phyloP scores from a whole-genome alignment of 805 yeast genomes.

The Yarrowia sp. region DNA sequence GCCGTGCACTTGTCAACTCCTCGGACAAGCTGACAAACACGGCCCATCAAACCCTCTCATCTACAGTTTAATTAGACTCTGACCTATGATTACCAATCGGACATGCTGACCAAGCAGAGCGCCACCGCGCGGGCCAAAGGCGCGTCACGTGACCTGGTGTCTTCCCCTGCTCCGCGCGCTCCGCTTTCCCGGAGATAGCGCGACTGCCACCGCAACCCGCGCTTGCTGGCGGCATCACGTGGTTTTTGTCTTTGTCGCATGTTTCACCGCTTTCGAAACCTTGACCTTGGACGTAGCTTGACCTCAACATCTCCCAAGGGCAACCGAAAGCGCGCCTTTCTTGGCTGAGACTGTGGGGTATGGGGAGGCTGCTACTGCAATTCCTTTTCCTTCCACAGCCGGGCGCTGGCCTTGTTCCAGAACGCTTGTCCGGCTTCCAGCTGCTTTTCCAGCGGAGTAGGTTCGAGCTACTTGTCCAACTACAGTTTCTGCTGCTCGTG shows the following conservation, averaged over 20 bases:
- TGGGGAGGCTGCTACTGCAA: too few relatives aligned
- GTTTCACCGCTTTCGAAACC: slow-evolving; percentile 7
- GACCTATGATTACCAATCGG: not conserved
- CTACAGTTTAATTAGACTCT: not conserved
- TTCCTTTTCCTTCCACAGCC: too few relatives aligned
- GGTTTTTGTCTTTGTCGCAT: slow-evolving; percentile 9
- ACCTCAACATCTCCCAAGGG: not conserved
- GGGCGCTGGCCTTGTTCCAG: too few relatives aligned
- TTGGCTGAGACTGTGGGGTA: too few relatives aligned
- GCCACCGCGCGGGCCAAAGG: not conserved
- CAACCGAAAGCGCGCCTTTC: not conserved
- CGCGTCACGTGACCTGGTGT: not conserved
- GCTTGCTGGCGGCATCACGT: not conserved
- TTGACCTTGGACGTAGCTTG: not conserved
- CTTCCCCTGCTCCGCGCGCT: too few relatives aligned
- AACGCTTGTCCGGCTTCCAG: too few relatives aligned
- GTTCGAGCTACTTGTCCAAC: too few relatives aligned
- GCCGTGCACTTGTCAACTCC: too few relatives aligned
- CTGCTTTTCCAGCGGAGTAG: too few relatives aligned
- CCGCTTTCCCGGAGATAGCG: too few relatives aligned
- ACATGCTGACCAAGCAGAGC: not conserved
- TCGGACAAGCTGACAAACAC: not conserved
- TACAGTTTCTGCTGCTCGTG: too few relatives aligned
- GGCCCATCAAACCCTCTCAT: not conserved
- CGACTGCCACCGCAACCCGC: too few relatives aligned